phyloP scores from a whole-genome alignment of 1,284 basidiomycete species.

The Hymenochaete sp. region DNA sequence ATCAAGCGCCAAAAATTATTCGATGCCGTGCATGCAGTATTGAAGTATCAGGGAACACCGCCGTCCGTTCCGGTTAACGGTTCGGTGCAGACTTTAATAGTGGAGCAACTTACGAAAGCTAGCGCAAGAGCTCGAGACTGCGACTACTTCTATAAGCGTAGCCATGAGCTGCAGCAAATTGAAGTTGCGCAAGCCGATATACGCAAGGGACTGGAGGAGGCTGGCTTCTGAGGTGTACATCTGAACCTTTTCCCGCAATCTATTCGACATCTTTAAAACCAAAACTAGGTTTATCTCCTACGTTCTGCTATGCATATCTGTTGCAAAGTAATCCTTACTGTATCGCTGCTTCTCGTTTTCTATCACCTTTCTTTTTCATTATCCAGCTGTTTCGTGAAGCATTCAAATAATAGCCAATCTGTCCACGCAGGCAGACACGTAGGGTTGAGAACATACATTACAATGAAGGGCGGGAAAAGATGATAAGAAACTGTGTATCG shows the following conservation, averaged over 20 bases:
- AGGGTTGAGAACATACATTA: too few relatives aligned
- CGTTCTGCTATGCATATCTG: too few relatives aligned
- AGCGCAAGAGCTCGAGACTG: constrained; percentile 32
- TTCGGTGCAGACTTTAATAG: constrained; percentile 40
- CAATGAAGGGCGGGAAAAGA: too few relatives aligned
- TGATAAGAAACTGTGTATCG: too few relatives aligned
- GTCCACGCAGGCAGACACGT: too few relatives aligned
- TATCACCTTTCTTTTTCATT: too few relatives aligned
- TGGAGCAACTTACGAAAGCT: constrained; percentile 34
- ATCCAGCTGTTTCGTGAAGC: too few relatives aligned
- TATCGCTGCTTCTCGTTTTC: not conserved
- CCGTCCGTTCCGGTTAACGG: constrained; percentile 44
- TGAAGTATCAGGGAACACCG: constrained; percentile 47
- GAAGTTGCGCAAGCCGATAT: constrained; percentile 57
- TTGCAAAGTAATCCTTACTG: too few relatives aligned
- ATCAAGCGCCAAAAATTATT: constrained; percentile 49
- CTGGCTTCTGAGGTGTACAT: constrained; percentile 49
- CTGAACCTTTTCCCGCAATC: too few relatives aligned
- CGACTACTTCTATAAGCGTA: constrained; percentile 46
- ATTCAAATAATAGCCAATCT: too few relatives aligned
- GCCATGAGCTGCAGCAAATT: constrained; percentile 48
- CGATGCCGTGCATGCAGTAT: constrained; percentile 45
- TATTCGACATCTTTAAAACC: too few relatives aligned
- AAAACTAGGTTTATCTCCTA: too few relatives aligned
- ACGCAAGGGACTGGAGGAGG: constrained; percentile 49